Evolutionary conservation across 2,329 filamentous ascomycete genomes (phyloP).

Genomic region (Penicillium sp.): DNA sequence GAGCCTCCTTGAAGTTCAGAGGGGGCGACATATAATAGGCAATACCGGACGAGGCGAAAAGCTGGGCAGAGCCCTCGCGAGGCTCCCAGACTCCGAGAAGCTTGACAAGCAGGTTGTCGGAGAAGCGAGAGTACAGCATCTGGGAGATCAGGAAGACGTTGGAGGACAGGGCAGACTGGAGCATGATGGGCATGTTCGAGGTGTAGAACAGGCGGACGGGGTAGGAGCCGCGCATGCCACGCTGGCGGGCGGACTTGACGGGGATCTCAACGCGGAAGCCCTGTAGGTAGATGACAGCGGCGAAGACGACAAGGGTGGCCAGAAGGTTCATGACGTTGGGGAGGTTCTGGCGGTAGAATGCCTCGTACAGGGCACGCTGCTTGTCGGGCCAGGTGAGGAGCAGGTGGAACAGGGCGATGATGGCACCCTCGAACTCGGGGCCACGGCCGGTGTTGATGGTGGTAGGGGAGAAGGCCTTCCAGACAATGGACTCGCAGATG

Average conservation of each 20-base stretch:
- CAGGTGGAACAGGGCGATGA: conserved; percentile 97
- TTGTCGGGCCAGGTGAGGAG: conserved; percentile 99
- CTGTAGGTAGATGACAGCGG: conserved; percentile 97
- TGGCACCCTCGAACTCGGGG: conserved; percentile 97
- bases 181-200: conserved; percentile 99
- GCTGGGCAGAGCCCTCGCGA: conserved; percentile 89
- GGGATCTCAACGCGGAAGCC: conserved; percentile 99
- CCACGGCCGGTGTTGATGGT: conserved; percentile 99
- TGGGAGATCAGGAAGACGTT: conserved; percentile 99
- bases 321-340: conserved; percentile 99
- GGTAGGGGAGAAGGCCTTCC: conserved; percentile 99
- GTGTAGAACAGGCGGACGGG: conserved; percentile 99
- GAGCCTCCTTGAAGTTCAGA: conserved; percentile 94
- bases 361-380: conserved; percentile 96
- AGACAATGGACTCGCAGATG: conserved; percentile 99
- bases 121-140: conserved; percentile 99
- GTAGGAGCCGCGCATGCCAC: conserved; percentile 97
- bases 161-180: conserved; percentile 97
- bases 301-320: conserved; percentile 90
- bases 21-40: conserved; percentile 99
- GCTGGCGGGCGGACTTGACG: conserved; percentile 98
- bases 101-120: conserved; percentile 96
- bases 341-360: conserved; percentile 98
- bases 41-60: conserved; percentile 88
- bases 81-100: conserved; percentile 99